Evolutionary conservation across 2,329 filamentous ascomycete genomes (phyloP), one percentile per base, ranked within the genome.

Genomic region (Aspergillus tubingensis): DNA sequence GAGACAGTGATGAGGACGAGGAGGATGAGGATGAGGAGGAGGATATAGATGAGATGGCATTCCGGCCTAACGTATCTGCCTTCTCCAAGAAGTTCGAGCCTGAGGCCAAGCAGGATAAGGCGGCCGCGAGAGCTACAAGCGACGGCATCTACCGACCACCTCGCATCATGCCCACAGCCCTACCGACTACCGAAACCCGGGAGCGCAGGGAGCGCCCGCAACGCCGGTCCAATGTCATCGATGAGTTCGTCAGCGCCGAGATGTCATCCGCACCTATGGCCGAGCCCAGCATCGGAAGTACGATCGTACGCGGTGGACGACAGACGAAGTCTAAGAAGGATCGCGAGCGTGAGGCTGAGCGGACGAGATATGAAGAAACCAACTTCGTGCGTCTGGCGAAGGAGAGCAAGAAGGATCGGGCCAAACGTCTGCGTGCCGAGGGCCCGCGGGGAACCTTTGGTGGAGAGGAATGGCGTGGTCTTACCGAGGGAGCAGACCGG

Each of bases 211-310:
- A 87, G 3, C 85, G 86, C 44, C 82, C 85, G 44, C 85, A 86
- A 2, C 83, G 85, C 62, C 91, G 91, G 72, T 96, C 93, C 0
- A 87, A 88, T 50, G 92, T 92, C 0, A 87, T 99, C 72, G 93
- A 98, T 72, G 94, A 98, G 72, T 99, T 96, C 70, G 87, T 99
- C 64, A 87, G 85, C 53, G 88, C 90, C 17, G 95, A 99, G 76
- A 83, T 98, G 61, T 93, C 92, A 0, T 78, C 84, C 5, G 91
- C 91, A 2, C 95, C 95, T 1, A 78, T 91, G 60, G 91, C 92
- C 1, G 86, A 96, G 74, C 92, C 94, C 57, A 96, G 90, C 67
- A 96, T 99, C 69, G 96, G 95, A 62, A 95, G 91, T 59, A 96
- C 91, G 17, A 96, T 97, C 68, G 82, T 89, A 4, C 83, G 87